A percentile compares a stretch with the other conserved stretches of the same genome.
Conservation (phyloP, 208 protist species). For the Trypanosoma melophagium region DNA sequence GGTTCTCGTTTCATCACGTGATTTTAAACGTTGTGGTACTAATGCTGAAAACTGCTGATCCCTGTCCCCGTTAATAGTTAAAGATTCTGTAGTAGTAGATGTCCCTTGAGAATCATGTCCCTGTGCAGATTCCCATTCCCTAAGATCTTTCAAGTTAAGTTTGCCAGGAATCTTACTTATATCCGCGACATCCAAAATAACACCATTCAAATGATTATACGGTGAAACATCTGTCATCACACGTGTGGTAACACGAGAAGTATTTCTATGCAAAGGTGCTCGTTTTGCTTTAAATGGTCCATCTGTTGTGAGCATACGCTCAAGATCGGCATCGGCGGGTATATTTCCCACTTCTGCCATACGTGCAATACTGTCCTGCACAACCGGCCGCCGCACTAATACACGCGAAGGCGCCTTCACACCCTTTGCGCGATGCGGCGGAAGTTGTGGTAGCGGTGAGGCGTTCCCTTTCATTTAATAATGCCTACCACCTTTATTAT, state of each 20-base stretch:
- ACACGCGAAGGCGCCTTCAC: background rate
- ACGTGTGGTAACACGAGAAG: background rate
- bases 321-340: constrained; percentile 51
- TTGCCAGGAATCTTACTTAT: constrained; percentile 73
- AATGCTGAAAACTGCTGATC: background rate
- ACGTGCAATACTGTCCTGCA: constrained; percentile 31
- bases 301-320: constrained; percentile 57
- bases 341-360: constrained; percentile 52
- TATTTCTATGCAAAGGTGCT: constrained; percentile 35
- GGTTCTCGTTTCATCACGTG: constrained; percentile 75
- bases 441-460: too few relatives aligned
- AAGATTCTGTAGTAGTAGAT: constrained; percentile 2
- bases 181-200: constrained; percentile 71
- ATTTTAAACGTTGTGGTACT: background rate
- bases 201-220: constrained; percentile 54
- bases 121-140: constrained; percentile 66
- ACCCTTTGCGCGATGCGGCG: constrained; percentile 6
- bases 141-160: constrained; percentile 72
- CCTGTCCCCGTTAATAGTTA: background rate
- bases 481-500: too few relatives aligned
- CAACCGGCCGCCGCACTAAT: background rate
- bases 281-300: constrained; percentile 51
- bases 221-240: constrained; percentile 74
- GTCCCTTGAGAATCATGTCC: background rate
- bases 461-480: too few relatives aligned